Conservation (phyloP, 108 stramenopile genomes). For the Cyclotella distinguenda region DNA sequence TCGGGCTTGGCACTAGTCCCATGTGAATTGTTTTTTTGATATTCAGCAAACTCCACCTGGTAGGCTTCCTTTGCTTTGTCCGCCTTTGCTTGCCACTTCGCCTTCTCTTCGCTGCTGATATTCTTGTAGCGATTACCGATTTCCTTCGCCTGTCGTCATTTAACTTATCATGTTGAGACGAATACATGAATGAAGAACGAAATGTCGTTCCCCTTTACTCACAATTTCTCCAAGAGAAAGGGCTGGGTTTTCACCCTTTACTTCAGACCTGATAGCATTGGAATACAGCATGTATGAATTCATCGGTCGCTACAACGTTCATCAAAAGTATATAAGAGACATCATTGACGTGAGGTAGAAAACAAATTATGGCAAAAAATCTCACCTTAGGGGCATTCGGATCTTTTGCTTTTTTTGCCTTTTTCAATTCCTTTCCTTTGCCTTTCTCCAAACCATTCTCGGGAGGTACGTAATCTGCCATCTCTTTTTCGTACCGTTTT, state of each 20-base stretch:
- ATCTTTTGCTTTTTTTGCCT: slow-evolving; percentile 33
- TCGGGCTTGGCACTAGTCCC: slow-evolving; percentile 13
- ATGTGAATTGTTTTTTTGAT: slow-evolving; percentile 27
- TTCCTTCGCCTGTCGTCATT: slow-evolving; percentile 47
- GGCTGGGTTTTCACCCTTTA: slow-evolving; percentile 76
- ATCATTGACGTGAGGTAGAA: background rate
- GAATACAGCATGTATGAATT: slow-evolving; percentile 70
- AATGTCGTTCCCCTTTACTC: slow-evolving; percentile 23
- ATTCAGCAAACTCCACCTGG: slow-evolving; percentile 47
- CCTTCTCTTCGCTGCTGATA: slow-evolving; percentile 55
- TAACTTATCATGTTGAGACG: background rate
- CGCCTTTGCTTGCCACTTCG: slow-evolving; percentile 64
- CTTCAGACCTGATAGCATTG: slow-evolving; percentile 53
- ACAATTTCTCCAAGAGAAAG: slow-evolving; percentile 54
- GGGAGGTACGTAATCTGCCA: slow-evolving; percentile 32
- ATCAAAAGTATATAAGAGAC: background rate
- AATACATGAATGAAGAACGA: background rate
- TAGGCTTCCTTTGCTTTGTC: slow-evolving; percentile 69
- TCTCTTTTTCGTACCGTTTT: slow-evolving; percentile 59
- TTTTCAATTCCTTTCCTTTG: slow-evolving; percentile 12
- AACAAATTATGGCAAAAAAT: background rate
- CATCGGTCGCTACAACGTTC: slow-evolving; percentile 47
- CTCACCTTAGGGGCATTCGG: slow-evolving; percentile 31
- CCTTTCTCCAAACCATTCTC: slow-evolving; percentile 27
- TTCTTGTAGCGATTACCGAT: slow-evolving; percentile 60